These are phyloP conservation scores for Conticribra guillardii DNA, from an alignment of 108 stramenopile genomes.

Conservation along the genomic window DNA sequence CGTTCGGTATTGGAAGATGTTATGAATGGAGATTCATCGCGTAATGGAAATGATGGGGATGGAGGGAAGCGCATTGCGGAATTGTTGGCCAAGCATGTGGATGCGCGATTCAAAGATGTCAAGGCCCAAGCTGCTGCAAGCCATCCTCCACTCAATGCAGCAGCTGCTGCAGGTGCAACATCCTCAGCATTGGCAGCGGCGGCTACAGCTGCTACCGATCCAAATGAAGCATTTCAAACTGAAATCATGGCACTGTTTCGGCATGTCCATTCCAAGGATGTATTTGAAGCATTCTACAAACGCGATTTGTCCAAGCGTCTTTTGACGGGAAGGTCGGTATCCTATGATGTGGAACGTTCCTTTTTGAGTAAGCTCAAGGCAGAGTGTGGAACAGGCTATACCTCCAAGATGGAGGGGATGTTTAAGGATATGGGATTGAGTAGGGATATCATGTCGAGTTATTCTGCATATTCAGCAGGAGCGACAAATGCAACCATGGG, in stretches of 20 bases:
- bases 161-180: not conserved
- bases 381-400: conserved; percentile 98
- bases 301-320: conserved; percentile 94
- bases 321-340: conserved; percentile 84
- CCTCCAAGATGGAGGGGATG: conserved; percentile 99
- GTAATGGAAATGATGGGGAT: conserved; percentile 28
- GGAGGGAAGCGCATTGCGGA: conserved; percentile 80
- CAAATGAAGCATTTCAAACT: conserved; percentile 49
- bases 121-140: conserved; percentile 46
- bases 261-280: conserved; percentile 92
- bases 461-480: conserved; percentile 56
- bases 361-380: conserved; percentile 95
- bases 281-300: conserved; percentile 98
- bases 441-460: conserved; percentile 88
- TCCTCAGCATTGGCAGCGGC: conserved; percentile 6
- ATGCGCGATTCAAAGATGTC: conserved; percentile 65
- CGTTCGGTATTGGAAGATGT: conserved; percentile 89
- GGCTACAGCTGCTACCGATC: conserved; percentile 24
- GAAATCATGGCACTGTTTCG: conserved; percentile 86
- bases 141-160: not conserved
- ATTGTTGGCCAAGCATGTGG: conserved; percentile 89
- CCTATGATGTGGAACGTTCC: conserved; percentile 88
- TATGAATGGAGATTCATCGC: conserved; percentile 55
- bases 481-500: conserved; percentile 24
- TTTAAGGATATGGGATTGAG: conserved; percentile 97